A percentile compares a stretch with the other conserved stretches of the same genome.
phyloP scores from a whole-genome alignment of 768 basidiomycete species.

The Suillus bovinus region DNA sequence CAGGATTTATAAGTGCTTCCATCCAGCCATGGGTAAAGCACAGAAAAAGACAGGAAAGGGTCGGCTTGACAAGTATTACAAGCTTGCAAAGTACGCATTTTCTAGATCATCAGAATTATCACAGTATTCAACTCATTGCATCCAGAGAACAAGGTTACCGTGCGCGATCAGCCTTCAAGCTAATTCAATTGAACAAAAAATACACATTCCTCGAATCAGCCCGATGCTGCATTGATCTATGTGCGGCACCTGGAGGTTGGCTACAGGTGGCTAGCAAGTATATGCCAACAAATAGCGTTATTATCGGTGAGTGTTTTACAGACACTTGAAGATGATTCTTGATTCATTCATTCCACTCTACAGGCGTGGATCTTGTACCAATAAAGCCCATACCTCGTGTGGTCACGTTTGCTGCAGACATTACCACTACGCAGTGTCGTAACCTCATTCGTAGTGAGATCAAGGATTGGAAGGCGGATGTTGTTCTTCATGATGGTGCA shows the following conservation, averaged over 20 bases:
- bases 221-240: constrained; percentile 94
- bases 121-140: constrained; percentile 13
- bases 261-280: constrained; percentile 97
- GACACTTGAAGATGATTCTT: not conserved
- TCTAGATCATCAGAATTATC: constrained; percentile 5
- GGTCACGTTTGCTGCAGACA: constrained; percentile 90
- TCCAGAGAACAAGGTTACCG: constrained; percentile 97
- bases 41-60: constrained; percentile 97
- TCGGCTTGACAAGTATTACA: constrained; percentile 96
- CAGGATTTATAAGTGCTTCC: not conserved
- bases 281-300: constrained; percentile 91
- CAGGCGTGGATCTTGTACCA: constrained; percentile 93
- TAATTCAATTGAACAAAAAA: constrained; percentile 98
- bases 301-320: constrained; percentile 64
- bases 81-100: constrained; percentile 75
- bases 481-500: constrained; percentile 98
- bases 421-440: constrained; percentile 90
- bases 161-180: constrained; percentile 98
- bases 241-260: constrained; percentile 99
- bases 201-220: constrained; percentile 88
- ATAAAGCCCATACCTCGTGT: constrained; percentile 96
- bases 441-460: constrained; percentile 82
- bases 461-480: constrained; percentile 99
- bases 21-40: constrained; percentile 60
- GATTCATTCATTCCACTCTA: constrained; percentile 13